Evolutionary conservation across 2,329 filamentous ascomycete genomes (phyloP).

Genomic region (Stagonosporopsis tanaceti): DNA sequence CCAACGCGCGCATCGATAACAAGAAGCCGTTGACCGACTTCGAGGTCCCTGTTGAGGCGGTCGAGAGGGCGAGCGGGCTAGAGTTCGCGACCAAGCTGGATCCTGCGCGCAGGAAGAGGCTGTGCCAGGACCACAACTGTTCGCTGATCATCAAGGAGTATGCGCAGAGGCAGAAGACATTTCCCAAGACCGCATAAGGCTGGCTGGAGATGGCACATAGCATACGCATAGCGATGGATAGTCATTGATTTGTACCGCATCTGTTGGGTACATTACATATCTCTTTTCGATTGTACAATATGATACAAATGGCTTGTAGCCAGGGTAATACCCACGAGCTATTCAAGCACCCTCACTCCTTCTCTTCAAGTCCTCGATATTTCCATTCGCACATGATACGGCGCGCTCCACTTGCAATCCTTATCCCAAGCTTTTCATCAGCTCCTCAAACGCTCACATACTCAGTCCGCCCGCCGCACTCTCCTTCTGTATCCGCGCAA

Average conservation of each 20-base stretch:
- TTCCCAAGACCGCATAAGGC: conserved; percentile 35
- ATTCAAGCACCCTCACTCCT: not conserved
- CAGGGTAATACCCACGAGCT: not conserved
- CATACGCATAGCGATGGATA: conserved; percentile 21
- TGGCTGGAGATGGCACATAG: not conserved
- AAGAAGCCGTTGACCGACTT: conserved; percentile 88
- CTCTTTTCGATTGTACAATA: conserved; percentile 31
- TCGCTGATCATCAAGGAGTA: conserved; percentile 85
- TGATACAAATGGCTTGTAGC: conserved; percentile 27
- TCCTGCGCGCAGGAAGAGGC: conserved; percentile 72
- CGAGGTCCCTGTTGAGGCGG: conserved; percentile 90
- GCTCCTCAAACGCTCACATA: conserved; percentile 20
- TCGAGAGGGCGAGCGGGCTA: conserved; percentile 90
- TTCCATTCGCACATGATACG: conserved; percentile 25
- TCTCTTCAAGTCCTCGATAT: not conserved
- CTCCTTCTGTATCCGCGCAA: conserved; percentile 58
- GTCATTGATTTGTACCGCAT: not conserved
- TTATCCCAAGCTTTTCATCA: not conserved
- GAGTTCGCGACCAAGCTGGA: conserved; percentile 89
- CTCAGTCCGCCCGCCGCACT: conserved; percentile 7
- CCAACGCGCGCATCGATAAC: conserved; percentile 89
- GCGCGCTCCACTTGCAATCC: not conserved
- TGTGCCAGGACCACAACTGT: conserved; percentile 89
- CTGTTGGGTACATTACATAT: conserved; percentile 14
- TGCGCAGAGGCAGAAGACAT: conserved; percentile 63